These are phyloP conservation scores for Diaporthe caulivora DNA, from an alignment of 2,329 filamentous ascomycete species.

Conservation along the genomic window DNA sequence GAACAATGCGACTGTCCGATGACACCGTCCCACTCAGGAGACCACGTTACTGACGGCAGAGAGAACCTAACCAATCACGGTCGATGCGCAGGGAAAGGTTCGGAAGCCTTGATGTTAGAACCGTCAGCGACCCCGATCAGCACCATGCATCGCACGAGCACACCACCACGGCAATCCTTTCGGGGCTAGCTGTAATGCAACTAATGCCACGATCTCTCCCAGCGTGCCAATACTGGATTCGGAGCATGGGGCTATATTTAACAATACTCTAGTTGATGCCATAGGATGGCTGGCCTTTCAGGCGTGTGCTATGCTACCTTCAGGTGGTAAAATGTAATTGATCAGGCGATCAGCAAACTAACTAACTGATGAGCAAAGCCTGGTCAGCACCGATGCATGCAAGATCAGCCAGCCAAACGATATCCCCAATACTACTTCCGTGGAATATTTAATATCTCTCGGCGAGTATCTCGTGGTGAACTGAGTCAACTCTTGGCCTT, in stretches of 20 bases:
- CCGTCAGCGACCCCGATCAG: too few relatives aligned
- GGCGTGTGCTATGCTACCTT: background rate
- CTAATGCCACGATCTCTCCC: background rate
- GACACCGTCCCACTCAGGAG: background rate
- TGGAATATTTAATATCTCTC: background rate
- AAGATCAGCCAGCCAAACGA: background rate
- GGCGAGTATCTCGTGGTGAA: background rate
- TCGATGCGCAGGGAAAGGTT: background rate
- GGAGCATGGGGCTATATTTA: background rate
- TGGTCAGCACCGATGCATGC: background rate
- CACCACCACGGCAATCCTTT: background rate
- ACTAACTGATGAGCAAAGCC: background rate
- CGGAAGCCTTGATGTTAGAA: background rate
- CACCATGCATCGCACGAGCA: background rate
- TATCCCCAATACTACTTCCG: too few relatives aligned
- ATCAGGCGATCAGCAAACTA: background rate
- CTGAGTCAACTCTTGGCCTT: background rate
- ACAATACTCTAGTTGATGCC: background rate
- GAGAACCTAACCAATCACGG: background rate
- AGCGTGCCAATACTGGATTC: background rate
- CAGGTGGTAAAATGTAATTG: background rate
- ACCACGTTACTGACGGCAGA: background rate
- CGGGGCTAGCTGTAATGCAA: background rate
- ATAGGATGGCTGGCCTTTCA: background rate
- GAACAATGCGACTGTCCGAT: background rate